Percentiles rank a stretch among this genome's conserved stretches.
These are phyloP conservation scores for Nannizziopsis barbatae DNA, from an alignment of 2,329 filamentous ascomycete species.

Conservation along the genomic window DNA sequence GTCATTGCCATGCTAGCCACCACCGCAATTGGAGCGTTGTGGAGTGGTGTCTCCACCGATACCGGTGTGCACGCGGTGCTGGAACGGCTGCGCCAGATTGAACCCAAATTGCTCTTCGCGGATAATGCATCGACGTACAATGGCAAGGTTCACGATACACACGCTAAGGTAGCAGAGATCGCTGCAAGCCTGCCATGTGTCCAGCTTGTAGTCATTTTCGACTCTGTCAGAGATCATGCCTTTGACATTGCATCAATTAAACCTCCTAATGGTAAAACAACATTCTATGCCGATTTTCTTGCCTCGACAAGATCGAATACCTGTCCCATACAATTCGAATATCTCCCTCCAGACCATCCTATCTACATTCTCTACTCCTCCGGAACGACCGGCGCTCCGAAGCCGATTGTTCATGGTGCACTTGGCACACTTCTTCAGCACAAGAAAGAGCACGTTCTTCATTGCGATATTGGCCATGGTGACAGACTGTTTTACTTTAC, in stretches of 20 bases:
- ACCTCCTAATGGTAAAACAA: slow-evolving; percentile 29
- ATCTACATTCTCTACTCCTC: slow-evolving; percentile 91
- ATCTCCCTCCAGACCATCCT: slow-evolving; percentile 73
- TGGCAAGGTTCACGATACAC: slow-evolving; percentile 72
- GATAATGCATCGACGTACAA: slow-evolving; percentile 89
- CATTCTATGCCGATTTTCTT: slow-evolving; percentile 38
- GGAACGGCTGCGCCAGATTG: slow-evolving; percentile 75
- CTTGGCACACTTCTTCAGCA: slow-evolving; percentile 87
- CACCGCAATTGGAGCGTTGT: slow-evolving; percentile 72
- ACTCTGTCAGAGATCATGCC: slow-evolving; percentile 44
- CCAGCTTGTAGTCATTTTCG: slow-evolving; percentile 61
- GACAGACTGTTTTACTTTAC: slow-evolving; percentile 87
- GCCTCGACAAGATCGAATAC: slow-evolving; percentile 28
- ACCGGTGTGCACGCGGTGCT: slow-evolving; percentile 84
- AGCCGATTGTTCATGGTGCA: slow-evolving; percentile 88
- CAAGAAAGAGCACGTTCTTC: slow-evolving; percentile 89
- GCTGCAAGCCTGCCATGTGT: slow-evolving; percentile 55
- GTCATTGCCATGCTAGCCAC: slow-evolving; percentile 79
- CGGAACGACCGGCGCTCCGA: slow-evolving; percentile 76
- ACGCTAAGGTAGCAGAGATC: slow-evolving; percentile 68
- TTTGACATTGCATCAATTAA: slow-evolving; percentile 29
- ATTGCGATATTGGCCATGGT: slow-evolving; percentile 63
- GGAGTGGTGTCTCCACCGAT: slow-evolving; percentile 88
- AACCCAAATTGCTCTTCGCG: slow-evolving; percentile 68
- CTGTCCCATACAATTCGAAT: slow-evolving; percentile 53